Conservation (phyloP, 345 rosid genomes). For the Rhizophora mangle region DNA sequence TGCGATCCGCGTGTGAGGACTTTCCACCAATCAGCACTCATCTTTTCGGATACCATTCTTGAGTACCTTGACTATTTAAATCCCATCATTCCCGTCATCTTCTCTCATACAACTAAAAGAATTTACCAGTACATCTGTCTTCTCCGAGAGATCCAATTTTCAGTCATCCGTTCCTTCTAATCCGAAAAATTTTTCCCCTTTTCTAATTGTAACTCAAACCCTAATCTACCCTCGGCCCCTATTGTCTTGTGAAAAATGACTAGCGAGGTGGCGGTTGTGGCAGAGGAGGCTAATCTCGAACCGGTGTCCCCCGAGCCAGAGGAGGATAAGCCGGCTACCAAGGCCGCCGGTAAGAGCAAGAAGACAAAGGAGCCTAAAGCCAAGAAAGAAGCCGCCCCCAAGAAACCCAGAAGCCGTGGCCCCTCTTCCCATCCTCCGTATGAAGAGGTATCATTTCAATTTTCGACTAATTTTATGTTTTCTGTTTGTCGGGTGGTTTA, state of each 20-base stretch:
- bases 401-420: constrained; percentile 28
- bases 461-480: neutral
- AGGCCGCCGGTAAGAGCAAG: constrained; percentile 40
- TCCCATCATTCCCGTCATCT: constrained; percentile 20
- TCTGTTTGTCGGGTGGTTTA: neutral
- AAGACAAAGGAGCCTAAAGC: constrained; percentile 44
- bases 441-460: constrained; percentile 44
- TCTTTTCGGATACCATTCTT: constrained; percentile 33
- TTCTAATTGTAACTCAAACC: neutral
- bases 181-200: too few species aligned
- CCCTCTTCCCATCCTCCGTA: constrained; percentile 61
- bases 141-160: constrained; percentile 16
- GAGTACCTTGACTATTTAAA: constrained; percentile 52
- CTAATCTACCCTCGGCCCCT: neutral
- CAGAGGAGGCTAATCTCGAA: constrained; percentile 14
- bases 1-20: constrained; percentile 45
- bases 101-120: constrained; percentile 7
- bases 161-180: neutral
- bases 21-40: constrained; percentile 49
- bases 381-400: constrained; percentile 45
- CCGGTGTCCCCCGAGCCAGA: constrained; percentile 13
- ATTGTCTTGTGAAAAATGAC: constrained; percentile 28
- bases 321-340: constrained; percentile 14
- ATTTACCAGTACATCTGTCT: neutral
- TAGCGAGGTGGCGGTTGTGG: constrained; percentile 24